These are phyloP conservation scores for Mortierella sp. DNA, from an alignment of 371 early-diverging fungal genomes.

Conservation along the genomic window DNA sequence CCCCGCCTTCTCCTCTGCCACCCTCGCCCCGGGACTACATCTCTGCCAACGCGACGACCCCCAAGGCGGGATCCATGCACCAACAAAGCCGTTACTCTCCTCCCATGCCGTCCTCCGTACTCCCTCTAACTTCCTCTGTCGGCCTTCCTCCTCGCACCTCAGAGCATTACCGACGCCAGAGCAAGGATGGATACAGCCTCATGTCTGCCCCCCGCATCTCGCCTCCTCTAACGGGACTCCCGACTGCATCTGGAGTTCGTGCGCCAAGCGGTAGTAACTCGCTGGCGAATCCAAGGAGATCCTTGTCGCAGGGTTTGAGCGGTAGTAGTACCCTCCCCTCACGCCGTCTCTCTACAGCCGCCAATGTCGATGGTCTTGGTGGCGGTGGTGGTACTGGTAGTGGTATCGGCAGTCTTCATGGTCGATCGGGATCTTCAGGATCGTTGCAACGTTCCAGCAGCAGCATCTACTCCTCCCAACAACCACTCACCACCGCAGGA, in stretches of 20 bases:
- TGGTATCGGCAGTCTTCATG: constrained; percentile 11
- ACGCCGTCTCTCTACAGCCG: constrained; percentile 27
- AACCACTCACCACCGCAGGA: background rate
- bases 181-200: constrained; percentile 31
- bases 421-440: constrained; percentile 29
- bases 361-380: constrained; percentile 3
- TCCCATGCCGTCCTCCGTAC: background rate
- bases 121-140: constrained; percentile 12
- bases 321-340: constrained; percentile 3
- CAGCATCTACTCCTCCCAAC: background rate
- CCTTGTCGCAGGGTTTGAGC: constrained; percentile 17
- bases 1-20: background rate
- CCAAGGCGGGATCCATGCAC: background rate
- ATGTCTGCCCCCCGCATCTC: constrained; percentile 34
- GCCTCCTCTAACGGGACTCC: constrained; percentile 17
- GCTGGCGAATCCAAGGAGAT: constrained; percentile 19
- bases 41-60: background rate
- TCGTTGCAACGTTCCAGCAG: constrained; percentile 5
- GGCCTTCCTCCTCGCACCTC: constrained; percentile 4
- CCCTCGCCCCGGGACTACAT: constrained; percentile 28
- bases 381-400: background rate
- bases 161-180: constrained; percentile 34
- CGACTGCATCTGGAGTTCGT: background rate
- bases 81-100: constrained; percentile 8
- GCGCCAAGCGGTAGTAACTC: background rate